Evolutionary conservation across 169 alveolate genomes (phyloP), one percentile per base, ranked within the genome.

Genomic region (Plasmodium fragile): DNA sequence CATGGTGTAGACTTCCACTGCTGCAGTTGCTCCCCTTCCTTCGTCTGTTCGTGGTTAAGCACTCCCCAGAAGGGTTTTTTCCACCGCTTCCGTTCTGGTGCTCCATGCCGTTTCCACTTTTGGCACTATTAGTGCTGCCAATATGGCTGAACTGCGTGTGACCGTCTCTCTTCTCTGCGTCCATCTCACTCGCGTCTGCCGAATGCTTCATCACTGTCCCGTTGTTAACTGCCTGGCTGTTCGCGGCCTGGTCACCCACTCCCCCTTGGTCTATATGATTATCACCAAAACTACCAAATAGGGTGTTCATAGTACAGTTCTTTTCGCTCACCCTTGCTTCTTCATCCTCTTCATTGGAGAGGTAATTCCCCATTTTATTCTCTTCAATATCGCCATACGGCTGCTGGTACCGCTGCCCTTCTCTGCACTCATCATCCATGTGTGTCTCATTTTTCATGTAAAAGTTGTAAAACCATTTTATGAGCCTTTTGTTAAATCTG

Each of bases 401-500:
- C 3, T 22, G 4, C 28, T 18, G 41, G n/a, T 25, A 65, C 16
- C 6, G 4, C 0, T 65, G 4, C 43, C 18, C 18, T 73, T 32
- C 18, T 73, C 28, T 49, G 59, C 59, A 11, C 22, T 49, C 80
- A 25, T 70, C 75, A 28, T 77, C 25, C 53, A 52, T 53, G 13
- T 8, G 28, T 2, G 36, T 52, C 32, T 82, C 52, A 36, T 70
- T 82, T 30, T 85, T 41, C n/a, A 28, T 52, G 30, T 25, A 53
- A n/a, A 11, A 6, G 10, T 85, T 41, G 43, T 36, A 53, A 36
- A 85, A 34, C 32, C 22, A 85, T 16, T 73, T 85, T 16, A 53
- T 55, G 16, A 85, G 45, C 65, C 25, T 73, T 28, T 85, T 52
- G 43, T 71, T 85, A 75, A 85, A 85, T 49, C 36, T 32, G 43